phyloP scores from a whole-genome alignment of 345 rosid genomes.

The Rhodamnia rubescens region DNA sequence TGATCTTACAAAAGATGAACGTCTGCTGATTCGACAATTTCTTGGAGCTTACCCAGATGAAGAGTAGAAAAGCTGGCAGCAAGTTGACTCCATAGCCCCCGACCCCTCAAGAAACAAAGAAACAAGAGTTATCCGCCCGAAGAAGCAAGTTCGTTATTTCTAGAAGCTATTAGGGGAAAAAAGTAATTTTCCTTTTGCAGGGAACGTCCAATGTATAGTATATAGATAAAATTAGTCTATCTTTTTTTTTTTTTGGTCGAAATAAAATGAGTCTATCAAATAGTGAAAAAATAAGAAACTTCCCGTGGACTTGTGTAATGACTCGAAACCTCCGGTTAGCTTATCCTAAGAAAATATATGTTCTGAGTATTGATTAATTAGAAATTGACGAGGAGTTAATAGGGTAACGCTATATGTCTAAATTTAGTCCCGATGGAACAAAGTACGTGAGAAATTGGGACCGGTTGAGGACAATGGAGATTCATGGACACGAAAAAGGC shows the following conservation, averaged over 20 bases:
- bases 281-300: background rate
- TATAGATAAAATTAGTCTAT: background rate
- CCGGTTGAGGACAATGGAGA: too few relatives aligned
- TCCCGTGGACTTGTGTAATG: background rate
- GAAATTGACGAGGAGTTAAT: too few relatives aligned
- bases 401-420: too few relatives aligned
- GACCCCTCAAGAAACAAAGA: background rate
- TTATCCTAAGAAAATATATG: too few relatives aligned
- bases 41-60: constrained; percentile 43
- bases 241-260: too few relatives aligned
- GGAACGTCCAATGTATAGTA: background rate
- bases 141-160: background rate
- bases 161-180: background rate
- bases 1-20: constrained; percentile 45
- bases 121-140: background rate
- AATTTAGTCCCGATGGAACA: too few relatives aligned
- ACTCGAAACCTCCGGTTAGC: too few relatives aligned
- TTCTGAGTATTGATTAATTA: too few relatives aligned
- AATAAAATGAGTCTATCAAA: background rate
- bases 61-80: constrained; percentile 5
- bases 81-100: background rate
- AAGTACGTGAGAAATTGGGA: too few relatives aligned
- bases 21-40: constrained; percentile 38
- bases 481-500: too few relatives aligned
- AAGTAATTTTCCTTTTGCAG: background rate